phyloP scores from a whole-genome alignment of 345 rosid species.

The Citrus australasica region DNA sequence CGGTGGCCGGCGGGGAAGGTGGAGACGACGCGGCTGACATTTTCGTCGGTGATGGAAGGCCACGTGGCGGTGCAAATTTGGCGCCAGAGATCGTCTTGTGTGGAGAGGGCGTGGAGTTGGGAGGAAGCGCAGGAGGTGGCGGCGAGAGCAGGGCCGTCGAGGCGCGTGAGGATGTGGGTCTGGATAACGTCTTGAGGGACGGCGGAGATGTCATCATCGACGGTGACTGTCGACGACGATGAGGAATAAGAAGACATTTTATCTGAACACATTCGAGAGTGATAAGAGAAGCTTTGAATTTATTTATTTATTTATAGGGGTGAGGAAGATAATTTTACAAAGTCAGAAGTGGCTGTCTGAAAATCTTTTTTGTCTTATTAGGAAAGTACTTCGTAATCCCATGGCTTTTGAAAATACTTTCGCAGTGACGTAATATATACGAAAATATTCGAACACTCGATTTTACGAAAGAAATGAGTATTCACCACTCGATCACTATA shows the following conservation, averaged over 20 bases:
- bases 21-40: conserved; percentile 35
- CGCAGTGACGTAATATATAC: no score
- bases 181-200: conserved; percentile 56
- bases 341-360: no score
- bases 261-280: background rate
- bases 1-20: conserved; percentile 53
- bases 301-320: no score
- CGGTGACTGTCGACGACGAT: background rate
- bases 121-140: conserved; percentile 49
- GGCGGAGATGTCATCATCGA: conserved; percentile 24
- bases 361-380: no score
- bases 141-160: conserved; percentile 68
- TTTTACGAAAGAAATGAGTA: no score
- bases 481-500: no score
- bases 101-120: conserved; percentile 38
- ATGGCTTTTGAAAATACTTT: no score
- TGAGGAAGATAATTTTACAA: no score
- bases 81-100: conserved; percentile 53
- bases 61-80: conserved; percentile 43
- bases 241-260: background rate
- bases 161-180: conserved; percentile 57
- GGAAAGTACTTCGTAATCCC: no score
- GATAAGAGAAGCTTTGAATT: no score
- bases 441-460: no score
- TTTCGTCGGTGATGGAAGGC: conserved; percentile 54